Conservation (phyloP, 352 stramenopile genomes). For the Pythium scleroteichum region DNA sequence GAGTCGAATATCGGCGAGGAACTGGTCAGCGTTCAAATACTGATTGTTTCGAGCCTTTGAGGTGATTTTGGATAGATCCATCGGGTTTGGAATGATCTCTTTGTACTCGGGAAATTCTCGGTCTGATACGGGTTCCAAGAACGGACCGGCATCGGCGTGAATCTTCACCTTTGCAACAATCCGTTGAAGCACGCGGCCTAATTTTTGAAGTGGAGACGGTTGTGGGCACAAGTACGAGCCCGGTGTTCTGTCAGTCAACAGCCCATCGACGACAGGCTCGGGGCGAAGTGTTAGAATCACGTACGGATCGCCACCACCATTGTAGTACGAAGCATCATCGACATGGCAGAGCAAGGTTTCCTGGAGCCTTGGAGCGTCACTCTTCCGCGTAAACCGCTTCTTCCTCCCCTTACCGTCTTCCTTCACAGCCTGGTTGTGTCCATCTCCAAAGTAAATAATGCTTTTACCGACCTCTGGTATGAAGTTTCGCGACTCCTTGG, state of each 20-base stretch:
- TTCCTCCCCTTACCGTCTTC: conserved; percentile 78
- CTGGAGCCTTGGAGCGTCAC: conserved; percentile 48
- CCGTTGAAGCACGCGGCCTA: conserved; percentile 63
- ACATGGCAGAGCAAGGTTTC: conserved; percentile 65
- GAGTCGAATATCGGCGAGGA: conserved; percentile 69
- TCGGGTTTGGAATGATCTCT: conserved; percentile 74
- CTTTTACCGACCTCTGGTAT: conserved; percentile 65
- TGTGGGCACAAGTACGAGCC: conserved; percentile 54
- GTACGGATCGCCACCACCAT: conserved; percentile 81
- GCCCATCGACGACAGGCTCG: conserved; percentile 30
- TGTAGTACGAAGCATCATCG: conserved; percentile 69
- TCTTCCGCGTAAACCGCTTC: conserved; percentile 75
- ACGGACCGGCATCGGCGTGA: conserved; percentile 63
- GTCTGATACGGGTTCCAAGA: conserved; percentile 78
- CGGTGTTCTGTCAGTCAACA: conserved; percentile 35
- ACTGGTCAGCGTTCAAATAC: conserved; percentile 53
- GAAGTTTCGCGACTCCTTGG: conserved; percentile 75
- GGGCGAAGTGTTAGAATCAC: conserved; percentile 58
- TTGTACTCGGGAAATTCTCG: conserved; percentile 85
- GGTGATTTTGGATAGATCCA: conserved; percentile 67
- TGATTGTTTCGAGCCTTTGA: conserved; percentile 53
- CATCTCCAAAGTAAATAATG: conserved; percentile 85
- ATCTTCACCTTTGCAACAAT: conserved; percentile 64
- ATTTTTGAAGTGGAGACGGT: conserved; percentile 57
- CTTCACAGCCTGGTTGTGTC: conserved; percentile 73